Percentiles rank a stretch among this genome's conserved stretches.
Conservation (phyloP, 2,329 filamentous ascomycete species). For the Colletotrichum falcatum region DNA sequence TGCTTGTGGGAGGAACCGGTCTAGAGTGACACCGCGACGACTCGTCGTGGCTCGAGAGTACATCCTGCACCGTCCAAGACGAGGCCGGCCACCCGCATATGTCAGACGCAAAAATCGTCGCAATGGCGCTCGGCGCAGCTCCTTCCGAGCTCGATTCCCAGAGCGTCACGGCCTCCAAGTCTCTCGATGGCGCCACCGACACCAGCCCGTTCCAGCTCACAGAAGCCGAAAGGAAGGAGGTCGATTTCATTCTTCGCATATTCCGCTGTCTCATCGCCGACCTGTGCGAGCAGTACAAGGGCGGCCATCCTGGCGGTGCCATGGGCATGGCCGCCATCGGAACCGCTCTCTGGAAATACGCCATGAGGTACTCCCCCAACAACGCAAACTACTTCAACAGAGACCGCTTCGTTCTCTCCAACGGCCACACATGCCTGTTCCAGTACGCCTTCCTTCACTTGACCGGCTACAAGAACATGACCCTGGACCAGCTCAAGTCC, state of each 20-base stretch:
- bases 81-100: background rate
- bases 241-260: slow-evolving; percentile 62
- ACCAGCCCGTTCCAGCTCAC: slow-evolving; percentile 30
- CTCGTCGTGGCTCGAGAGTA: slow-evolving; percentile 8
- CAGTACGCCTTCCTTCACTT: slow-evolving; percentile 67
- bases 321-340: slow-evolving; percentile 74
- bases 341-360: slow-evolving; percentile 70
- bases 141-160: slow-evolving; percentile 26
- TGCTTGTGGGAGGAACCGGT: background rate
- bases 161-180: slow-evolving; percentile 26
- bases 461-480: slow-evolving; percentile 65
- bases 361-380: slow-evolving; percentile 70
- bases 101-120: background rate
- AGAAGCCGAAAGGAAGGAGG: slow-evolving; percentile 32
- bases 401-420: slow-evolving; percentile 72
- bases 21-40: slow-evolving; percentile 3
- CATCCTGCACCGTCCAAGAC: background rate
- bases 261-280: slow-evolving; percentile 75
- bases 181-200: slow-evolving; percentile 25
- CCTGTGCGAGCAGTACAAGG: slow-evolving; percentile 76
- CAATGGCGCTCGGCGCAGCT: slow-evolving; percentile 41
- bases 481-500: slow-evolving; percentile 66
- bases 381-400: slow-evolving; percentile 69
- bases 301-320: slow-evolving; percentile 72
- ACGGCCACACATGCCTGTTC: slow-evolving; percentile 68